These are phyloP conservation scores for Aspergillus glaucus DNA, from an alignment of 2,329 filamentous ascomycete species.

Conservation along the genomic window DNA sequence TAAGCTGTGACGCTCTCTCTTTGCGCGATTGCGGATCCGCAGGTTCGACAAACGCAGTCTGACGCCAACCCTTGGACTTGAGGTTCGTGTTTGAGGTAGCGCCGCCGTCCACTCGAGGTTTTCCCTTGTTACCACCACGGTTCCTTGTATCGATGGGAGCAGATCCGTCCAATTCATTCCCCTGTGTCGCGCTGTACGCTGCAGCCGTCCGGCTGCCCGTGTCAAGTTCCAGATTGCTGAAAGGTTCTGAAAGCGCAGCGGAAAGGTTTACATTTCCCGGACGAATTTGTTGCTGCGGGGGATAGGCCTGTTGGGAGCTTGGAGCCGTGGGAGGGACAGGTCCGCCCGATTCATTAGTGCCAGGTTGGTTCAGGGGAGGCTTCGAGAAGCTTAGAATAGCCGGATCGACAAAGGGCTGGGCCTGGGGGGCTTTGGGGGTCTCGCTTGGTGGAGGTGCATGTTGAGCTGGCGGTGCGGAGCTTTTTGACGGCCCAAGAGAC, in stretches of 20 bases:
- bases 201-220: slow-evolving; percentile 16
- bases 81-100: slow-evolving; percentile 27
- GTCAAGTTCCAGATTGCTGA: slow-evolving; percentile 36
- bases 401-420: slow-evolving; percentile 63
- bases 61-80: slow-evolving; percentile 60
- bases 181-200: slow-evolving; percentile 6
- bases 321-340: slow-evolving; percentile 23
- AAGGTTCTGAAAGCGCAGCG: slow-evolving; percentile 41
- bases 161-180: slow-evolving; percentile 12
- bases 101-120: slow-evolving; percentile 38
- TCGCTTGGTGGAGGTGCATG: slow-evolving; percentile 12
- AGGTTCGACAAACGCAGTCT: slow-evolving; percentile 59
- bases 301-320: slow-evolving; percentile 6
- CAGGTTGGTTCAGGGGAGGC: slow-evolving; percentile 13
- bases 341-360: background rate
- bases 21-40: slow-evolving; percentile 29
- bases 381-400: slow-evolving; percentile 67
- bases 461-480: slow-evolving; percentile 11
- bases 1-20: slow-evolving; percentile 18
- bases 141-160: slow-evolving; percentile 32
- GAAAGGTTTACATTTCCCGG: slow-evolving; percentile 26
- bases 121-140: slow-evolving; percentile 41
- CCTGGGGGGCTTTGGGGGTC: slow-evolving; percentile 24
- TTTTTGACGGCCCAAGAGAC: slow-evolving; percentile 18
- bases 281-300: slow-evolving; percentile 11